These are phyloP conservation scores for Cladosporium cucumerinum DNA, from an alignment of 2,329 filamentous ascomycete genomes.

Conservation along the genomic window DNA sequence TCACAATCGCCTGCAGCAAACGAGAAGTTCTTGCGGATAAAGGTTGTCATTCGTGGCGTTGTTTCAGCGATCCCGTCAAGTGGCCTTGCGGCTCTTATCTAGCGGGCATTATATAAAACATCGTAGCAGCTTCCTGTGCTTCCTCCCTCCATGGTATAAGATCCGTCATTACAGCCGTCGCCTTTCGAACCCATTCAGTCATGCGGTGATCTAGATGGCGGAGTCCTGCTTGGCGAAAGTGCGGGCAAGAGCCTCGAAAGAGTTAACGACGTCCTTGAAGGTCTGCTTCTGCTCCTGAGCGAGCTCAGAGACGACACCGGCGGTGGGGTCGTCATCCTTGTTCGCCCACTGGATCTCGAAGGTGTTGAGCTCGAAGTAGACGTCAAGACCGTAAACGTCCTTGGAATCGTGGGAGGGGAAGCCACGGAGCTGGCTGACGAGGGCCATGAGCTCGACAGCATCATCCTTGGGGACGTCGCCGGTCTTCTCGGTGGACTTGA, in stretches of 20 bases:
- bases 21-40: neutral
- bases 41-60: neutral
- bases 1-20: too few relatives aligned
- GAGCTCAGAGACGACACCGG: constrained; percentile 34
- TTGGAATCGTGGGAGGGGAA: constrained; percentile 39
- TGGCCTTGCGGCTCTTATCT: constrained; percentile 16
- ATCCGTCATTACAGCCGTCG: neutral
- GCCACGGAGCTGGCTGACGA: constrained; percentile 39
- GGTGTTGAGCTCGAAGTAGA: constrained; percentile 41
- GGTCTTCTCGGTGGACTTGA: constrained; percentile 37
- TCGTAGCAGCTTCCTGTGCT: constrained; percentile 13
- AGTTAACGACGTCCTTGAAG: constrained; percentile 43
- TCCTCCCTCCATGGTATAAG: neutral
- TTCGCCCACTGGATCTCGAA: constrained; percentile 44
- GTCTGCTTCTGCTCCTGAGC: constrained; percentile 42
- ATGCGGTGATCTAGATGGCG: constrained; percentile 28
- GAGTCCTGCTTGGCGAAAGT: constrained; percentile 42
- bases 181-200: constrained; percentile 18
- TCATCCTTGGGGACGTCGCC: constrained; percentile 42
- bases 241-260: constrained; percentile 41
- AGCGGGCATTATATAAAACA: constrained; percentile 7
- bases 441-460: constrained; percentile 39
- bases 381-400: constrained; percentile 40
- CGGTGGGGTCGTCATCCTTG: constrained; percentile 37
- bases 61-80: constrained; percentile 13